Conservation (phyloP, 176 grass and related monocot genomes). For the Aegilops speltoides region DNA sequence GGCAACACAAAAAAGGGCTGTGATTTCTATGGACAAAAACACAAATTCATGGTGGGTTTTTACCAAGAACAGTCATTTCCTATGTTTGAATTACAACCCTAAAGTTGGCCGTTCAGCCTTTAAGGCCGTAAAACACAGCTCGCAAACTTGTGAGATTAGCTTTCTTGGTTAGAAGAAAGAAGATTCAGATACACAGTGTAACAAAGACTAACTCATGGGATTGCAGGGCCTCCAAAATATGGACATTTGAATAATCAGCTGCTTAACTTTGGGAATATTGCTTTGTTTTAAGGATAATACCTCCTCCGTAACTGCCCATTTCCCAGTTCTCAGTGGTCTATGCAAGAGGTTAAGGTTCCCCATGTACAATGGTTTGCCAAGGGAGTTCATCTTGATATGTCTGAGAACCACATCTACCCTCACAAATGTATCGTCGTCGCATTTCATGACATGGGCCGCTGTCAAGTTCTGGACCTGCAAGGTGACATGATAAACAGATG, state of each 20-base stretch:
- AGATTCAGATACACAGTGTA: neutral
- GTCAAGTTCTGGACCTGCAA: slow-evolving; percentile 83
- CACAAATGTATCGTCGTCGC: slow-evolving; percentile 93
- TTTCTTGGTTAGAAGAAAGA: neutral
- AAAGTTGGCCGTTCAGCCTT: neutral
- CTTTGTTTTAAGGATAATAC: slow-evolving; percentile 30
- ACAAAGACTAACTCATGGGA: neutral
- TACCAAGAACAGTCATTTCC: neutral
- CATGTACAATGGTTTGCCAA: slow-evolving; percentile 70
- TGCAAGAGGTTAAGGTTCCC: slow-evolving; percentile 97
- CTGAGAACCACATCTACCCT: slow-evolving; percentile 76
- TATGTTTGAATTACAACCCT: neutral
- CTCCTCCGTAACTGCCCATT: slow-evolving; percentile 92
- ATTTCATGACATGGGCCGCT: slow-evolving; percentile 86
- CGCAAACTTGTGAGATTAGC: neutral
- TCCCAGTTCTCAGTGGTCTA: slow-evolving; percentile 83
- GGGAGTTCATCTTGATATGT: slow-evolving; percentile 59
- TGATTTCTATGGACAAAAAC: neutral
- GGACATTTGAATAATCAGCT: neutral
- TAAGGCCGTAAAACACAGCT: neutral
- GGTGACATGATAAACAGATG: neutral
- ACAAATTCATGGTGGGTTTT: slow-evolving; percentile 1
- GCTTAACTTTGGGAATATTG: neutral
- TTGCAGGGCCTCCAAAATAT: slow-evolving; percentile 15
- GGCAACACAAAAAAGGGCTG: neutral